These are phyloP conservation scores for Acanthamoeba royreba DNA, from an alignment of 208 protist species.

Conservation along the genomic window DNA sequence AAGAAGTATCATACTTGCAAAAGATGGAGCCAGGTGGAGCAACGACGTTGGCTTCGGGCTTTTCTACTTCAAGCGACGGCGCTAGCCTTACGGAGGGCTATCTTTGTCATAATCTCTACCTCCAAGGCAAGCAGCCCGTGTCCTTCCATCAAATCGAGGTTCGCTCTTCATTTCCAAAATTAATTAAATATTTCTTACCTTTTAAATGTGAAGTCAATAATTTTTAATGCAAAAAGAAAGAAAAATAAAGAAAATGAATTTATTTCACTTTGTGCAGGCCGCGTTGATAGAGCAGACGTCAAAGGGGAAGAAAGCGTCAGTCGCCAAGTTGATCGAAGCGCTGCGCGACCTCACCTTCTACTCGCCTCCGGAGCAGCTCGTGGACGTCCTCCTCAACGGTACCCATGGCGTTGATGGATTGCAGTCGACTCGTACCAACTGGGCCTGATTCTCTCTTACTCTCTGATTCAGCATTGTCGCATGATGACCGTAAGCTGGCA, in stretches of 20 bases:
- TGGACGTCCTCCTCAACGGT: not conserved
- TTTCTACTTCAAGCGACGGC: not conserved
- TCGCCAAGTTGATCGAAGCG: not conserved
- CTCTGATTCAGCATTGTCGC: not conserved
- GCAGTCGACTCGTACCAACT: not conserved
- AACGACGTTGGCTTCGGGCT: not conserved
- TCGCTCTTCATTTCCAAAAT: not conserved
- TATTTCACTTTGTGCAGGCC: not conserved
- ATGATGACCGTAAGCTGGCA: not conserved
- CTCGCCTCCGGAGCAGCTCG: not conserved
- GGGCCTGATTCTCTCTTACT: not conserved
- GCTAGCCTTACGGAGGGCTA: not conserved
- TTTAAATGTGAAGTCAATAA: not conserved
- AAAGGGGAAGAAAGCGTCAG: slow-evolving; percentile 20
- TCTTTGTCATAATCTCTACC: slow-evolving; percentile 2
- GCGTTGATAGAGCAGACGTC: not conserved
- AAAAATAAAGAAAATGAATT: not conserved
- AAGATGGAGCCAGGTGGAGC: not conserved
- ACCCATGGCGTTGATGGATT: not conserved
- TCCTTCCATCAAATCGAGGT: not conserved
- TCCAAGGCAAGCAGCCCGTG: not conserved
- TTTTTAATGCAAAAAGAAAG: not conserved
- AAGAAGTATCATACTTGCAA: not conserved
- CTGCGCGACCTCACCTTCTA: slow-evolving; percentile 15
- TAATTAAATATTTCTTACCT: not conserved